Evolutionary conservation across 192 early-diverging fungal genomes (phyloP).

Genomic region (Backusella parvicylindrica): DNA sequence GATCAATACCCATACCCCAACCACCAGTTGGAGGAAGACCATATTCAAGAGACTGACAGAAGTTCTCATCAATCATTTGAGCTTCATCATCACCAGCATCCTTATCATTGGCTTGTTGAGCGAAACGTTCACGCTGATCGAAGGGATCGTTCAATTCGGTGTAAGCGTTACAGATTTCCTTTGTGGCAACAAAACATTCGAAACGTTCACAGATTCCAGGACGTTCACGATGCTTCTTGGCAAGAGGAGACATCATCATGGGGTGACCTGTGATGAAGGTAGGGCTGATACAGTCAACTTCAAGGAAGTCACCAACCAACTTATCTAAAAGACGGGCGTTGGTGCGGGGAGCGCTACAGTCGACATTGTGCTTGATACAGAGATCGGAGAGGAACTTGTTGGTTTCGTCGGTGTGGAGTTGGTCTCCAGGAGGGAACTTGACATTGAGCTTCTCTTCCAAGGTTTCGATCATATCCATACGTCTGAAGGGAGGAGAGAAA

Average conservation of each 20-base stretch:
- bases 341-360: constrained; percentile 93
- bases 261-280: constrained; percentile 98
- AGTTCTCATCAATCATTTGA: constrained; percentile 96
- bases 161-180: constrained; percentile 99
- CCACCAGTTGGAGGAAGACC: constrained; percentile 95
- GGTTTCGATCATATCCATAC: constrained; percentile 89
- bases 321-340: constrained; percentile 94
- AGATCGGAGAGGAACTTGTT: constrained; percentile 90
- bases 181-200: constrained; percentile 97
- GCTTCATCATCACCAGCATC: constrained; percentile 98
- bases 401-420: constrained; percentile 77
- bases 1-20: constrained; percentile 95
- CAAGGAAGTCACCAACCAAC: constrained; percentile 81
- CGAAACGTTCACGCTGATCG: constrained; percentile 97
- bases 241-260: constrained; percentile 98
- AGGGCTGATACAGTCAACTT: constrained; percentile 77
- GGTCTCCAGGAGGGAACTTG: constrained; percentile 88
- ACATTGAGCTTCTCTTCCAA: constrained; percentile 86
- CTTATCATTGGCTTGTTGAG: constrained; percentile 96
- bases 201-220: constrained; percentile 96
- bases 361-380: constrained; percentile 93
- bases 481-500: constrained; percentile 95
- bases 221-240: constrained; percentile 90
- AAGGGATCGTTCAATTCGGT: constrained; percentile 99
- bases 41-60: constrained; percentile 95